Conservation (phyloP, 2,329 filamentous ascomycete species). For the Aureobasidium sp. region DNA sequence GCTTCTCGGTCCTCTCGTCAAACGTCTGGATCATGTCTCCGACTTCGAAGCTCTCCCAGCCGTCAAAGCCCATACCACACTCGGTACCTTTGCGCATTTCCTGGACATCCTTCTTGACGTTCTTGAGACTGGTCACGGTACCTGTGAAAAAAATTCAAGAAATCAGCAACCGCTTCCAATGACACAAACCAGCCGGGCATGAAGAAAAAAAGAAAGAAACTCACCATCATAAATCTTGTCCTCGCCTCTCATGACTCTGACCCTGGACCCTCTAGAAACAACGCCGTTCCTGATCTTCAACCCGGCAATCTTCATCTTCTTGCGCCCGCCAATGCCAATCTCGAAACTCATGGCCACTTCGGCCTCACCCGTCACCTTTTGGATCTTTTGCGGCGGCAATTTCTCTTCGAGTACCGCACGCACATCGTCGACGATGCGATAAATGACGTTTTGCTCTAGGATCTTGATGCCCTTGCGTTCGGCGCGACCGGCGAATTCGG, state of each 20-base stretch:
- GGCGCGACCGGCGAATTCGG: constrained; percentile 60
- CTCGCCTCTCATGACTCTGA: constrained; percentile 62
- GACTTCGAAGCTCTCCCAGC: constrained; percentile 67
- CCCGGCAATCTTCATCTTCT: constrained; percentile 71
- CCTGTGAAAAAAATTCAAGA: constrained; percentile 52
- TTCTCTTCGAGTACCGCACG: constrained; percentile 61
- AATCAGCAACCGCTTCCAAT: constrained; percentile 9
- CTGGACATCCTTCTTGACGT: constrained; percentile 81
- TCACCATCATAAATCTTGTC: constrained; percentile 75
- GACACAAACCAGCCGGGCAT: no score
- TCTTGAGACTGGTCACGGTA: constrained; percentile 72
- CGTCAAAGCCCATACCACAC: constrained; percentile 80
- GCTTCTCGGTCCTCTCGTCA: constrained; percentile 69
- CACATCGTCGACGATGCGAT: constrained; percentile 68
- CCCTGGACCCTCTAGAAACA: constrained; percentile 56
- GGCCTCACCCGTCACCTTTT: constrained; percentile 76
- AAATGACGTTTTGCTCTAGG: constrained; percentile 81
- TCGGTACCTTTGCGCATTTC: constrained; percentile 92
- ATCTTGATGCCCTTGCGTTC: constrained; percentile 66
- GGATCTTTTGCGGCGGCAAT: constrained; percentile 59
- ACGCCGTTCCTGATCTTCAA: constrained; percentile 79
- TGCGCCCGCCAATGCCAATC: constrained; percentile 68
- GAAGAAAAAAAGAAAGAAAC: constrained; percentile 31
- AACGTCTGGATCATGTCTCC: constrained; percentile 87
- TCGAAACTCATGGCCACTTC: constrained; percentile 77